Evolutionary conservation across 805 yeast genomes (phyloP).

Genomic region (Suhomyces sp.): DNA sequence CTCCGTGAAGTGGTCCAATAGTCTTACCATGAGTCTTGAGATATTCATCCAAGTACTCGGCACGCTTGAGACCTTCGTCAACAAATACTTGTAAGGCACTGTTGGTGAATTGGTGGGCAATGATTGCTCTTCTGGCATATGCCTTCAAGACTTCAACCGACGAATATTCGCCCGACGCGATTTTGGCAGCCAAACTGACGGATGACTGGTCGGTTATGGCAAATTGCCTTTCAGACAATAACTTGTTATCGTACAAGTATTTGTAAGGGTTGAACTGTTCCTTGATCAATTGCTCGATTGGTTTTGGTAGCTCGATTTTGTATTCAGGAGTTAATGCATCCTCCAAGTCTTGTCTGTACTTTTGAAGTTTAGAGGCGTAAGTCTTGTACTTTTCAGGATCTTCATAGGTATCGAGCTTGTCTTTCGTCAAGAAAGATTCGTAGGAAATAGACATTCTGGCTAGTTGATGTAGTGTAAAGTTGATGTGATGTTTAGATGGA

Average conservation of each 20-base stretch:
- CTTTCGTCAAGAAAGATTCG: constrained; percentile 28
- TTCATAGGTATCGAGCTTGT: constrained; percentile 30
- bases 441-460: constrained; percentile 13
- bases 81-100: constrained; percentile 60
- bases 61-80: constrained; percentile 57
- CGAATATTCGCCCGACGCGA: constrained; percentile 46
- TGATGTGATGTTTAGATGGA: neutral
- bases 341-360: constrained; percentile 36
- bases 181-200: constrained; percentile 36
- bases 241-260: constrained; percentile 32
- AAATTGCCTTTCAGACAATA: constrained; percentile 37
- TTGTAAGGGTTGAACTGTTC: constrained; percentile 37
- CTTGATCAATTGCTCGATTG: constrained; percentile 30
- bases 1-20: constrained; percentile 64
- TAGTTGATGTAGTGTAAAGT: neutral
- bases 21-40: constrained; percentile 46
- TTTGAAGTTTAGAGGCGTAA: constrained; percentile 48
- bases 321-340: constrained; percentile 31
- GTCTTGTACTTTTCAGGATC: constrained; percentile 40
- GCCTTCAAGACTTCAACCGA: constrained; percentile 58
- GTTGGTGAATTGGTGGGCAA: constrained; percentile 62
- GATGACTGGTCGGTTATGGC: constrained; percentile 46
- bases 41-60: constrained; percentile 53
- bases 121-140: constrained; percentile 61
- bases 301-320: constrained; percentile 30